Conservation (phyloP, 352 stramenopile genomes). For the Phytophthora tubulina region DNA sequence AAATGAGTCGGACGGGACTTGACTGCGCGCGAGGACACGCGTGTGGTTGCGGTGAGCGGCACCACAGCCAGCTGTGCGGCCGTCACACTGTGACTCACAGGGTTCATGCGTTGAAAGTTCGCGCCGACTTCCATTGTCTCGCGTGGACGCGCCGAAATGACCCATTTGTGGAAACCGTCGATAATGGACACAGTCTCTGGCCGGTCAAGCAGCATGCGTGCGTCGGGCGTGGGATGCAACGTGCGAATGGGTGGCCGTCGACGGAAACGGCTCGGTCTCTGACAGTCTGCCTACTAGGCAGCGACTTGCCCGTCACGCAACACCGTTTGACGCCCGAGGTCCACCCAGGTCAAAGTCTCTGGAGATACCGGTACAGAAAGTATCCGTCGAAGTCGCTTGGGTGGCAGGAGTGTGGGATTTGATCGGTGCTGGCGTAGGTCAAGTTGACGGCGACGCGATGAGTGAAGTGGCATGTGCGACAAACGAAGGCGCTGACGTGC, state of each 20-base stretch:
- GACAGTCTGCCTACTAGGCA: background rate
- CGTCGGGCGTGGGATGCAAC: slow-evolving; percentile 19
- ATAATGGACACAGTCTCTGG: slow-evolving; percentile 30
- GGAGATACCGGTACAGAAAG: slow-evolving; percentile 9
- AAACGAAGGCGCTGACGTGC: slow-evolving; percentile 17
- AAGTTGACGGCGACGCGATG: background rate
- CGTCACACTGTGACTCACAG: background rate
- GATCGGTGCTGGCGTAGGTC: slow-evolving; percentile 23
- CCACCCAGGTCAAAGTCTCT: slow-evolving; percentile 17
- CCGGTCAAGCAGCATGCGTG: slow-evolving; percentile 21
- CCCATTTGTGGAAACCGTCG: slow-evolving; percentile 15
- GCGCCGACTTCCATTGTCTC: slow-evolving; percentile 2
- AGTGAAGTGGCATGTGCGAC: slow-evolving; percentile 24
- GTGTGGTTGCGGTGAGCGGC: slow-evolving; percentile 18
- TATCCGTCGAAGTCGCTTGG: background rate
- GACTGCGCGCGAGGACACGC: background rate
- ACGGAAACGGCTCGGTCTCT: slow-evolving; percentile 19
- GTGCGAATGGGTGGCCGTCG: slow-evolving; percentile 23
- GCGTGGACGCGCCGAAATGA: slow-evolving; percentile 1
- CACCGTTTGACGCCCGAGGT: slow-evolving; percentile 22
- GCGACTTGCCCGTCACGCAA: slow-evolving; percentile 31
- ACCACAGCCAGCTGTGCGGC: slow-evolving; percentile 25
- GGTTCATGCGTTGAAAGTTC: slow-evolving; percentile 22
- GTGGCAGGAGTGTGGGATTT: slow-evolving; percentile 22
- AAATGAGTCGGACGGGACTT: slow-evolving; percentile 15